These are phyloP conservation scores for Dactylella cylindrospora DNA, from an alignment of 2,329 filamentous ascomycete genomes.

Conservation along the genomic window DNA sequence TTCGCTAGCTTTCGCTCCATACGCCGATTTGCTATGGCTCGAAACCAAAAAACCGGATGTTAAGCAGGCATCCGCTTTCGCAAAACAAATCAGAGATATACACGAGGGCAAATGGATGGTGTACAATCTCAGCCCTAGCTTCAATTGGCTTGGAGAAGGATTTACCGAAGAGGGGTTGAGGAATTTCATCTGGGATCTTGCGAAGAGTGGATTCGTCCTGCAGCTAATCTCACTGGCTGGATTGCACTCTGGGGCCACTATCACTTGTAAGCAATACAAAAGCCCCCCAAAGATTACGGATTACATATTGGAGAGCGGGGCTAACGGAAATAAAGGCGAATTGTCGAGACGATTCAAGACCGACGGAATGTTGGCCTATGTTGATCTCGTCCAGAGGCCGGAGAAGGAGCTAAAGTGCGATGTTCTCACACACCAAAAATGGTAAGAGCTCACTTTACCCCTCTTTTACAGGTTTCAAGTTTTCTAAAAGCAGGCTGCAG, in stretches of 20 bases:
- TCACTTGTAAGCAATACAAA: conserved; percentile 53
- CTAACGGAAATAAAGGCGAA: conserved; percentile 57
- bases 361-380: conserved; percentile 95
- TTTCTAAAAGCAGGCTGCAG: conserved; percentile 14
- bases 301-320: too few species aligned
- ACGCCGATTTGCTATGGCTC: conserved; percentile 93
- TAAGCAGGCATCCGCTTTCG: conserved; percentile 71
- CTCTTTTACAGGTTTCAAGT: background rate
- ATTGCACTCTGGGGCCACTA: conserved; percentile 66
- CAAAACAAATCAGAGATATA: conserved; percentile 66
- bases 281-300: conserved; percentile 50
- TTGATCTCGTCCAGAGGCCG: conserved; percentile 82
- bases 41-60: conserved; percentile 91
- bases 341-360: conserved; percentile 79
- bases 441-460: conserved; percentile 53
- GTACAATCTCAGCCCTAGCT: conserved; percentile 93
- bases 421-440: conserved; percentile 93
- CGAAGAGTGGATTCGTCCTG: conserved; percentile 75
- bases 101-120: conserved; percentile 81
- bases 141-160: conserved; percentile 98
- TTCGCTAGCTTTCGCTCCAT: conserved; percentile 85
- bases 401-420: conserved; percentile 92
- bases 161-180: conserved; percentile 80
- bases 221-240: conserved; percentile 69
- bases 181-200: conserved; percentile 95